phyloP scores from a whole-genome alignment of 73 alveolate genomes.

The Tetrahymena borealis region DNA sequence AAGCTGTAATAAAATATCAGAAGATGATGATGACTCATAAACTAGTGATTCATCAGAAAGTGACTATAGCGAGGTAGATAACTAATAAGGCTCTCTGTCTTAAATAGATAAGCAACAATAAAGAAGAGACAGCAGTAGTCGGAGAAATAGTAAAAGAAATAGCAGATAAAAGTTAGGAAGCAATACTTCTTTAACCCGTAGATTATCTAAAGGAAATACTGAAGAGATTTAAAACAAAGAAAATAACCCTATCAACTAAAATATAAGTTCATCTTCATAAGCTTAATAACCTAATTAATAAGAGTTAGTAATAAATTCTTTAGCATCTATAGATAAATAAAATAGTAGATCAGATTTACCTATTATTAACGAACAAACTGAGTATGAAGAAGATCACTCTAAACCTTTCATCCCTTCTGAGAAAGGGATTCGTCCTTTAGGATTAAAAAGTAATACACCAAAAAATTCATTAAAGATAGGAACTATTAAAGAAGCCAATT shows the following conservation, averaged over 20 bases:
- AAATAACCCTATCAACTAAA: neutral
- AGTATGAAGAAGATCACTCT: neutral
- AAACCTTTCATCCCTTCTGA: neutral
- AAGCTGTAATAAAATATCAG: neutral
- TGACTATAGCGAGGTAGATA: neutral
- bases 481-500: neutral
- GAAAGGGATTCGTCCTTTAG: neutral
- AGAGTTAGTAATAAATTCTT: neutral
- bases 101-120: neutral
- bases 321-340: neutral
- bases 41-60: neutral
- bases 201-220: neutral
- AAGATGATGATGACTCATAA: neutral
- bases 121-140: neutral
- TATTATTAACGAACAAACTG: neutral
- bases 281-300: neutral
- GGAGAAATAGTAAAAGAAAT: neutral
- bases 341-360: neutral
- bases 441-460: neutral
- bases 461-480: neutral
- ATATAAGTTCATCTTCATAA: neutral
- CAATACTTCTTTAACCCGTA: neutral
- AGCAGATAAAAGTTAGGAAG: neutral
- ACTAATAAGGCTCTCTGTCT: neutral
- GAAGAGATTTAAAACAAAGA: neutral